Evolutionary conservation across 2,329 filamentous ascomycete genomes (phyloP).

Genomic region (Fusarium sp.): DNA sequence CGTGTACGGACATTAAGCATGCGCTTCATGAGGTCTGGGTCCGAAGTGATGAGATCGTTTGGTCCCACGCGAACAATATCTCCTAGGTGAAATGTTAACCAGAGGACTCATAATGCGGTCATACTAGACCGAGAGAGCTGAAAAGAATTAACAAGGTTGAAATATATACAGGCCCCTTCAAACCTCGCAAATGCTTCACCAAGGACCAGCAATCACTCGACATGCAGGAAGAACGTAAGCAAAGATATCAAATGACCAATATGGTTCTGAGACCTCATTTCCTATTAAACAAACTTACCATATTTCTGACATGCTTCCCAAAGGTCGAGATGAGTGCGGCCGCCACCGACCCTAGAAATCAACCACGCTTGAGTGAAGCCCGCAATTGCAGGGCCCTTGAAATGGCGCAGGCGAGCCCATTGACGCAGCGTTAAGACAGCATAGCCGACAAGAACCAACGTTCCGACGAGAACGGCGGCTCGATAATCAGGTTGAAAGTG

Average conservation of each 20-base stretch:
- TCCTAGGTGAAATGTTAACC: background rate
- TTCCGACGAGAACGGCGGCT: too few species aligned
- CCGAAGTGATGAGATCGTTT: background rate
- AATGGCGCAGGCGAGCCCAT: background rate
- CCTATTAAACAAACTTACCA: background rate
- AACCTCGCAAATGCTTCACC: too few species aligned
- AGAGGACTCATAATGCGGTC: too few species aligned
- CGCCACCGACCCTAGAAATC: background rate
- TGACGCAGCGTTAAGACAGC: accelerated
- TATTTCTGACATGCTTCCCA: background rate
- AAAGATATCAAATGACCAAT: too few species aligned
- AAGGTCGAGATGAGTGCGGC: background rate
- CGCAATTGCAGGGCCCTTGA: background rate
- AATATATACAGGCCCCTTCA: too few species aligned
- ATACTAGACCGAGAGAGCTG: too few species aligned
- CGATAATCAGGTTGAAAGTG: too few species aligned
- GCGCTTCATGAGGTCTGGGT: background rate
- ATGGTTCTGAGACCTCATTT: too few species aligned
- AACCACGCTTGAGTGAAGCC: background rate
- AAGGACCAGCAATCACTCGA: too few species aligned
- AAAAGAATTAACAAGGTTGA: too few species aligned
- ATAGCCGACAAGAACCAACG: background rate
- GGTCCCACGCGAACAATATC: background rate
- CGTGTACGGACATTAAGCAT: background rate
- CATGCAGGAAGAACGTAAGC: too few species aligned